These are phyloP conservation scores for Dendrobium catenatum DNA, from an alignment of 106 monocot genomes.

Conservation along the genomic window DNA sequence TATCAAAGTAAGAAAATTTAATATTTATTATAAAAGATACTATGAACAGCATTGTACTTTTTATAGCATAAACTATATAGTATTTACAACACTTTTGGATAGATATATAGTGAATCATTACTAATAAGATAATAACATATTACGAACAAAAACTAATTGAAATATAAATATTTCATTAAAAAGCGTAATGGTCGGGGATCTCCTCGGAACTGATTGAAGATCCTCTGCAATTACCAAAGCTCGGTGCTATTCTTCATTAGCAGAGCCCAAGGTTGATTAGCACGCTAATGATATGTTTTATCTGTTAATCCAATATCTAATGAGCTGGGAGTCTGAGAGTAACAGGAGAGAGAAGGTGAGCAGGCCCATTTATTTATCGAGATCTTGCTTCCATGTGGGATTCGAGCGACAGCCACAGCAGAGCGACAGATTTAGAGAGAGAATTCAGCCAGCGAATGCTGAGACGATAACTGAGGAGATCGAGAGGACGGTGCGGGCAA, in stretches of 20 bases:
- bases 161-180: background rate
- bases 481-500: conserved; percentile 1
- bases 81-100: no score
- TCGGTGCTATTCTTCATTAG: background rate
- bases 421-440: background rate
- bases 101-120: no score
- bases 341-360: background rate
- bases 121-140: no score
- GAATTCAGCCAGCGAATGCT: background rate
- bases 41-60: no score
- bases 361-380: background rate
- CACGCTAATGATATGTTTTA: background rate
- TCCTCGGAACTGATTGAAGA: background rate
- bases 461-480: background rate
- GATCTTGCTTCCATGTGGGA: background rate
- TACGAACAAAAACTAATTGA: no score
- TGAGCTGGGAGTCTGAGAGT: background rate
- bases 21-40: no score
- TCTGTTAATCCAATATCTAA: background rate
- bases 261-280: background rate
- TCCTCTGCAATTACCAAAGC: background rate
- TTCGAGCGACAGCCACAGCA: background rate
- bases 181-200: background rate
- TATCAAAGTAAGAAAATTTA: no score
- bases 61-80: no score